Conservation (phyloP, 495 filamentous ascomycete genomes). For the Penicillium canescens region DNA sequence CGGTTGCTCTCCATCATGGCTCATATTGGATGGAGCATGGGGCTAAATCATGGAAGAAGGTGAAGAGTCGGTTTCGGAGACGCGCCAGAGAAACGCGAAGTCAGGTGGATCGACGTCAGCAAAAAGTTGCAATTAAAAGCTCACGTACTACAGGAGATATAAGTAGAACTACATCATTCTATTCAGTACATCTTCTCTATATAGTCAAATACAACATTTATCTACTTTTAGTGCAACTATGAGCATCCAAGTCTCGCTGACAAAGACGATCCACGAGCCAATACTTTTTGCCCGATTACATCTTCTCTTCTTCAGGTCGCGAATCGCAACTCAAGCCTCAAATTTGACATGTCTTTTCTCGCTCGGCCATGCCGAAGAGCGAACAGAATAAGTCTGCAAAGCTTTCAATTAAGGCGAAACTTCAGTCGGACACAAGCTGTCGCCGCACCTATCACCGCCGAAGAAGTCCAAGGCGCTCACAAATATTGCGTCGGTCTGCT, state of each 20-base stretch:
- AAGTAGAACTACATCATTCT: no score
- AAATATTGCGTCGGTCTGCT: constrained; percentile 59
- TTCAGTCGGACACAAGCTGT: constrained; percentile 25
- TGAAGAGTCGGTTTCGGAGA: constrained; percentile 28
- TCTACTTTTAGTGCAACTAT: no score
- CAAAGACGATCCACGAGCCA: constrained; percentile 19
- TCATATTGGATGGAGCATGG: constrained; percentile 24
- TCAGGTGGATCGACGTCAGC: constrained; percentile 37
- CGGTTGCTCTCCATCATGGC: constrained; percentile 38
- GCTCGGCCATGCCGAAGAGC: constrained; percentile 22
- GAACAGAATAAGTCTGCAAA: constrained; percentile 6
- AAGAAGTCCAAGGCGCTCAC: constrained; percentile 55
- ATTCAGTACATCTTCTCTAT: no score
- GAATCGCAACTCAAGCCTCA: constrained; percentile 9
- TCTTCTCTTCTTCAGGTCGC: constrained; percentile 3
- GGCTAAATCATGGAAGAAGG: not conserved
- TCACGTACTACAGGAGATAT: no score
- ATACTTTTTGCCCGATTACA: constrained; percentile 31
- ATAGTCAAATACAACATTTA: no score
- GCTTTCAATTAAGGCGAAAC: constrained; percentile 10
- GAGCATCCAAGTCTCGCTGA: constrained; percentile 1
- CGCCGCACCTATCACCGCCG: constrained; percentile 22
- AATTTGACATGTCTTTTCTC: constrained; percentile 26
- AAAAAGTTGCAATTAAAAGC: constrained; percentile 1
- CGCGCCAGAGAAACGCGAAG: constrained; percentile 41